phyloP scores from a whole-genome alignment of 345 rosid genomes.

The Carallia pectinifolia region DNA sequence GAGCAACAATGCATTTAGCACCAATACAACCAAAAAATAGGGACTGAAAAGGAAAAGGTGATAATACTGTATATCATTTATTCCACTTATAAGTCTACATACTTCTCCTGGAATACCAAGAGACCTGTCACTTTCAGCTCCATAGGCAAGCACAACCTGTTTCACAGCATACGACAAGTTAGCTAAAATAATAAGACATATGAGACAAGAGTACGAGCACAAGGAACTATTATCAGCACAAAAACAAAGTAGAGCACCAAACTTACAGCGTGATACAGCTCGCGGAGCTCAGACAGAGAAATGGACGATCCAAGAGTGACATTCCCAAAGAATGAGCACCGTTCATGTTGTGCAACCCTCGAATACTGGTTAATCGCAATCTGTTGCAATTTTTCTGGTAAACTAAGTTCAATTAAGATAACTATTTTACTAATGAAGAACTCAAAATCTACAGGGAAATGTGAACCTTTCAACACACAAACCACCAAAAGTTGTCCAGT shows the following conservation, averaged over 20 bases:
- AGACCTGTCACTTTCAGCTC: slow-evolving; percentile 90
- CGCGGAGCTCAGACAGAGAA: slow-evolving; percentile 70
- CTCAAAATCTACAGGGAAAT: not conserved
- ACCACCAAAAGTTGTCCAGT: no score
- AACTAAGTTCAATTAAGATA: slow-evolving; percentile 47
- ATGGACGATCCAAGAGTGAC: slow-evolving; percentile 67
- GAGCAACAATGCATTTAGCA: not conserved
- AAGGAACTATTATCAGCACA: not conserved
- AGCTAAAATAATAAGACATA: slow-evolving; percentile 2
- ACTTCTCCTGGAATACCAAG: slow-evolving; percentile 88
- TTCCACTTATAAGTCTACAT: slow-evolving; percentile 17
- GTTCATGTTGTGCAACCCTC: slow-evolving; percentile 59
- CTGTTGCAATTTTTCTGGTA: slow-evolving; percentile 61
- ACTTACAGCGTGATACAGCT: slow-evolving; percentile 72
- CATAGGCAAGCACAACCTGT: slow-evolving; percentile 96
- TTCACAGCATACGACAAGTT: slow-evolving; percentile 11
- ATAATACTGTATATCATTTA: not conserved
- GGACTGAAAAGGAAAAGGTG: not conserved
- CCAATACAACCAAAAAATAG: slow-evolving; percentile 1
- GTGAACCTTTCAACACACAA: no score
- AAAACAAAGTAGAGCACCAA: not conserved
- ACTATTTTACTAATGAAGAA: not conserved
- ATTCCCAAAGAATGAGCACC: slow-evolving; percentile 80
- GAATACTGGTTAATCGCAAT: slow-evolving; percentile 83
- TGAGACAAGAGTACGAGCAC: not conserved